Conservation (phyloP, 306 rosid species). For the Quercus dentata region DNA sequence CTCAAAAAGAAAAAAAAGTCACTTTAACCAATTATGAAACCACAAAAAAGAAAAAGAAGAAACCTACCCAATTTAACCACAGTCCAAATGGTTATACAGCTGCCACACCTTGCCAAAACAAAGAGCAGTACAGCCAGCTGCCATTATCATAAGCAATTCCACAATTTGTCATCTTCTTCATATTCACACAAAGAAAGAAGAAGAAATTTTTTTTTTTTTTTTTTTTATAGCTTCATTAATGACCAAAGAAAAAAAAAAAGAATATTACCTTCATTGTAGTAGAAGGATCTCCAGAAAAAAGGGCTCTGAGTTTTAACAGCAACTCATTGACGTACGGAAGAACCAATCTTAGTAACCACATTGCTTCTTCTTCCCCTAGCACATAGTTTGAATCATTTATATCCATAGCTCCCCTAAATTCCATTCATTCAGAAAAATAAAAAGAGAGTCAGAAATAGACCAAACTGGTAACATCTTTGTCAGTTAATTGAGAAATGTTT, state of each 20-base stretch:
- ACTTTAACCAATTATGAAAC: no score
- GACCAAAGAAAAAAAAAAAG: neutral
- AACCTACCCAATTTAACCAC: conserved; percentile 61
- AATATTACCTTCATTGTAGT: conserved; percentile 78
- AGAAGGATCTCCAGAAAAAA: conserved; percentile 86
- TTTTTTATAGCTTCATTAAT: neutral
- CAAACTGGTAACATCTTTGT: neutral
- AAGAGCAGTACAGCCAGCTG: conserved; percentile 88
- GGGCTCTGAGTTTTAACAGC: conserved; percentile 62
- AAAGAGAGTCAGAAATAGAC: neutral
- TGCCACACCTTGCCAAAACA: conserved; percentile 89
- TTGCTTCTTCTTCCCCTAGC: conserved; percentile 79
- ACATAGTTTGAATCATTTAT: conserved; percentile 45
- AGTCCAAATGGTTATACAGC: conserved; percentile 81
- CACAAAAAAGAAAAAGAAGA: neutral
- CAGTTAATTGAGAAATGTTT: neutral
- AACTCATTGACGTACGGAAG: conserved; percentile 81
- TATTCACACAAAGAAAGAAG: neutral
- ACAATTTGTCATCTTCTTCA: neutral
- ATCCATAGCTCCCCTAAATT: conserved; percentile 46
- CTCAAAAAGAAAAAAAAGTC: no score
- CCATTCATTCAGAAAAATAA: conserved; percentile 15
- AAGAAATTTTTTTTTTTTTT: neutral
- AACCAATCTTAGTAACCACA: conserved; percentile 62
- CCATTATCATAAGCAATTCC: conserved; percentile 13